Evolutionary conservation across 345 rosid genomes (phyloP).

Genomic region (Noccaea caerulescens): DNA sequence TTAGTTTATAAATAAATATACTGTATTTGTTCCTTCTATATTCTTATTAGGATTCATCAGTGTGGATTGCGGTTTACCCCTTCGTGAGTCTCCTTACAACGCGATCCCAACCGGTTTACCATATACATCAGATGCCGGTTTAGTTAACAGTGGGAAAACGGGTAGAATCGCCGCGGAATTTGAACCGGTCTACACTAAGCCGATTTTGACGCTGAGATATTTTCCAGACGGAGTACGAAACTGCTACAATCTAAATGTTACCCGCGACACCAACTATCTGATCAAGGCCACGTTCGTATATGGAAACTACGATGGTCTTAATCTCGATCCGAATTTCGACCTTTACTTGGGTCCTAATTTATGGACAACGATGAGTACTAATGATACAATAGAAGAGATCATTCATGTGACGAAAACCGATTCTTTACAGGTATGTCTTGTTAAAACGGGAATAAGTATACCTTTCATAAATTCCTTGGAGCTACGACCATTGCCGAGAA

Average conservation of each 20-base stretch:
- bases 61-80: slow-evolving; percentile 41
- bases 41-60: slow-evolving; percentile 39
- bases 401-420: slow-evolving; percentile 29
- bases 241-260: slow-evolving; percentile 42
- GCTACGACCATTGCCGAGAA: slow-evolving; percentile 38
- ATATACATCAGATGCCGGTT: slow-evolving; percentile 34
- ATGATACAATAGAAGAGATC: slow-evolving; percentile 29
- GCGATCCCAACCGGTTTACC: slow-evolving; percentile 19
- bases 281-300: slow-evolving; percentile 39
- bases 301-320: slow-evolving; percentile 43
- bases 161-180: slow-evolving; percentile 33
- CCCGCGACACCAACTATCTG: slow-evolving; percentile 37
- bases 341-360: slow-evolving; percentile 41
- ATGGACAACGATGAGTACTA: slow-evolving; percentile 33
- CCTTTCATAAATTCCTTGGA: slow-evolving; percentile 39
- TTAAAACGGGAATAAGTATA: slow-evolving; percentile 39
- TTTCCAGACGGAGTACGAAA: slow-evolving; percentile 40
- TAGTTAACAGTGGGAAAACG: slow-evolving; percentile 29
- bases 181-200: slow-evolving; percentile 1
- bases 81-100: slow-evolving; percentile 36
- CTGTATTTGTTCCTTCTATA: not conserved
- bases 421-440: slow-evolving; percentile 39
- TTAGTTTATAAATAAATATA: not conserved
- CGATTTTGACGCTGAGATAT: slow-evolving; percentile 18
- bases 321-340: slow-evolving; percentile 29